Base-by-base conservation (phyloP, 495 filamentous ascomycete genomes). In the Hypoxylon trugodes region DNA sequence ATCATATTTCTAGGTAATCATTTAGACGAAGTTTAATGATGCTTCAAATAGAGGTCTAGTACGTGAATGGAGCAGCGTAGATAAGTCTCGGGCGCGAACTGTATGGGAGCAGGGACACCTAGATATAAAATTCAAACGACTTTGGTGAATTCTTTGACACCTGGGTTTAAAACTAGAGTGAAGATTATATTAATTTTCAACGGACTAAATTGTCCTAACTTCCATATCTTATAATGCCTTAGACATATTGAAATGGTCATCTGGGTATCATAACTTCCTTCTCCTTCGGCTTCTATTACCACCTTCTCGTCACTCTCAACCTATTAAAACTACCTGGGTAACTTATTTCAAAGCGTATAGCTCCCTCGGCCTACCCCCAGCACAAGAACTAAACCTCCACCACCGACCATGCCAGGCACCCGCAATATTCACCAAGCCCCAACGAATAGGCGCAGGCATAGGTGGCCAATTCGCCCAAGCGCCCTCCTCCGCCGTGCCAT, bases 361-460 rank as follows among this genome's bases (percentile, higher is more conserved):
- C 71, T 77, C 72, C 55, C 73, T 71, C 28, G 77, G 77, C 68
- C 72, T 42, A 13, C 77, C 77, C 9, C 63, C 70, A 19, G 74
- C 61, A 30, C 82, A 85, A 10, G 79, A 82, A 12, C 77, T 74
- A 72, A 85, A 85, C 74, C 74, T 79, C 82, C 82, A 84, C 79
- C 79, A 79, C 1, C 78, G 69, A 6, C 68, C 68, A 58, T 82
- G 75, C 54, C 65, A 77, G 18, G 76, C 70, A 2, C 78, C 79
- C 2, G 69, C 77, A 9, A 83, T 56, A 55, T 82, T 84, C 43
- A 79, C 70, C 13, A 82, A 49, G 0, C 74, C 76, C 79, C 79
- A 82, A 21, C 70, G 73, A 42, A 82, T 70, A 2, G 78, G 77
- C 10, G 74, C 73, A 15, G 79, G 79, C 61, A 82, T 82, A 1